A percentile compares a stretch with the other conserved stretches of the same genome.
phyloP scores from a whole-genome alignment of 2,329 filamentous ascomycete genomes.

The Calonectria honghensis region DNA sequence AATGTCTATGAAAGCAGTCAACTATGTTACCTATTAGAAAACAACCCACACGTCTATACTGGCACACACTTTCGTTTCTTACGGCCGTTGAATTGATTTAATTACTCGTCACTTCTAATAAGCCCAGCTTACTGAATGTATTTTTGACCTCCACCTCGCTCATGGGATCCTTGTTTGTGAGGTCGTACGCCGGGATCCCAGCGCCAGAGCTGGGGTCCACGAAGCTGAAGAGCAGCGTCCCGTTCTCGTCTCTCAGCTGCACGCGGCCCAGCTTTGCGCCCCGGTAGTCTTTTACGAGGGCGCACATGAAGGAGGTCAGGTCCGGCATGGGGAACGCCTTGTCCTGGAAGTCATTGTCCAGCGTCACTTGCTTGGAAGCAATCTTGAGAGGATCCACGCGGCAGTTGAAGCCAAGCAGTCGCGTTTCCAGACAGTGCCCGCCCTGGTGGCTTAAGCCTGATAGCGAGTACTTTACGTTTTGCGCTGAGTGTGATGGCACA shows the following conservation, averaged over 20 bases:
- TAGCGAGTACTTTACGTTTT: conserved; percentile 49
- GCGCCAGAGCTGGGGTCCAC: conserved; percentile 40
- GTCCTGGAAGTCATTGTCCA: conserved; percentile 45
- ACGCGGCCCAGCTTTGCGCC: conserved; percentile 35
- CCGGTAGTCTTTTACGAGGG: conserved; percentile 39
- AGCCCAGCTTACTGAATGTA: not conserved
- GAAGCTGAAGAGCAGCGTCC: conserved; percentile 45
- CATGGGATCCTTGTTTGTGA: conserved; percentile 17
- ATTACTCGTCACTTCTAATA: not conserved
- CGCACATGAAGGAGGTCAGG: conserved; percentile 46
- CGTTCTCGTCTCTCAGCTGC: conserved; percentile 37
- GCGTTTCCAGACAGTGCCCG: conserved; percentile 44
- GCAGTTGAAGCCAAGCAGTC: conserved; percentile 53
- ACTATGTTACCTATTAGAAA: conserved; percentile 5
- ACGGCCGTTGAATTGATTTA: not conserved
- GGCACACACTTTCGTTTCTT: not conserved
- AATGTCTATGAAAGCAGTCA: conserved; percentile 1
- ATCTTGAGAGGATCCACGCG: conserved; percentile 48
- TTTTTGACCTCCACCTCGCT: not conserved
- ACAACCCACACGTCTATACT: not conserved
- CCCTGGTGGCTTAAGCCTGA: conserved; percentile 42
- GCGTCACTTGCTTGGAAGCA: conserved; percentile 44
- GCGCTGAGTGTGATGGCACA: conserved; percentile 52
- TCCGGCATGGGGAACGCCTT: conserved; percentile 48
- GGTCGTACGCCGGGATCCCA: conserved; percentile 49